phyloP scores from a whole-genome alignment of 306 rosid species.

The Malus fusca region DNA sequence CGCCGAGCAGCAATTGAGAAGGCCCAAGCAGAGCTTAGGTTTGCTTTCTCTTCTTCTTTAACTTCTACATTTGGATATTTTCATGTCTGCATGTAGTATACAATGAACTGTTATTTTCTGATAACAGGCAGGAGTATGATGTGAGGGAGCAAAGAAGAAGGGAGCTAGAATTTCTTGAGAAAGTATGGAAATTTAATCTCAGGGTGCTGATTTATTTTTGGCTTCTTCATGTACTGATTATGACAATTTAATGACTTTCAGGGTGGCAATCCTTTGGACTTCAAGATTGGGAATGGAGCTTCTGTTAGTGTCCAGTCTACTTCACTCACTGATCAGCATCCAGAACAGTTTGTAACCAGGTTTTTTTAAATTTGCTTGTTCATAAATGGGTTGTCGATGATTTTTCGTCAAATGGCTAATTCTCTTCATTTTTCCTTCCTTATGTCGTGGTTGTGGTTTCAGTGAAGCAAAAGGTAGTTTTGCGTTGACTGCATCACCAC shows the following conservation, averaged over 20 bases:
- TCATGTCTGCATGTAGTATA: neutral
- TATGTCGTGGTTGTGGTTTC: constrained; percentile 19
- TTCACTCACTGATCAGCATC: constrained; percentile 86
- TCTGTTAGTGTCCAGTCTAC: constrained; percentile 97
- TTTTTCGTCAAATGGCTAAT: neutral
- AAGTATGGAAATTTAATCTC: constrained; percentile 48
- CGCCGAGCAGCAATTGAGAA: constrained; percentile 83
- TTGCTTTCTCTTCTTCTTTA: constrained; percentile 12
- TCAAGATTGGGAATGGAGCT: constrained; percentile 72
- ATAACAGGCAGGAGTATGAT: constrained; percentile 83
- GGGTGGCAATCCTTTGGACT: constrained; percentile 99
- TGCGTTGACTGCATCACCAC: constrained; percentile 96
- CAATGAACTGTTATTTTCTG: constrained; percentile 28
- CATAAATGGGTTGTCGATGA: constrained; percentile 3
- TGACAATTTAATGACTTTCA: constrained; percentile 30
- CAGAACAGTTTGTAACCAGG: constrained; percentile 91
- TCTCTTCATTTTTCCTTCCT: constrained; percentile 1
- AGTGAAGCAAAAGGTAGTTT: constrained; percentile 99
- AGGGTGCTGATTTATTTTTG: neutral
- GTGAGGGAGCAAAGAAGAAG: constrained; percentile 92
- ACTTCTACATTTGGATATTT: constrained; percentile 8
- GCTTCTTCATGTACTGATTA: constrained; percentile 12
- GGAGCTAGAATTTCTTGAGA: constrained; percentile 95
- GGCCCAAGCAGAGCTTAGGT: constrained; percentile 98
- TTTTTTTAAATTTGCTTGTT: constrained; percentile 16